Evolutionary conservation across 345 rosid species (phyloP).

Genomic region (Brassica napus): Da-Ae NC_063437.1:19412001-19412500

Average conservation of each 20-base stretch:
- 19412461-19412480: too few species aligned
- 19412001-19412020: too few species aligned
- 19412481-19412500: too few species aligned
- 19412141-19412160: neutral
- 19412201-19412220: conserved; percentile 33
- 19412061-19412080: neutral
- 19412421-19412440: too few species aligned
- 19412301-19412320: conserved; percentile 17
- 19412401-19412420: too few species aligned
- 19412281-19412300: conserved; percentile 14
- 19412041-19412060: too few species aligned
- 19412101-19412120: neutral
- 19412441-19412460: too few species aligned
- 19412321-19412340: neutral
- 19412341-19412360: too few species aligned
- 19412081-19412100: neutral
- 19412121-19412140: neutral
- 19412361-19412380: too few species aligned
- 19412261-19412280: neutral
- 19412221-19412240: conserved; percentile 32
- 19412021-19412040: too few species aligned
- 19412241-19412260: conserved; percentile 32
- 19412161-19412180: conserved; percentile 28
- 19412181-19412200: conserved; percentile 11
- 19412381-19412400: too few species aligned